Conservation (phyloP, 768 basidiomycete genomes). For the Lepiota brunneoincarnata region DNA sequence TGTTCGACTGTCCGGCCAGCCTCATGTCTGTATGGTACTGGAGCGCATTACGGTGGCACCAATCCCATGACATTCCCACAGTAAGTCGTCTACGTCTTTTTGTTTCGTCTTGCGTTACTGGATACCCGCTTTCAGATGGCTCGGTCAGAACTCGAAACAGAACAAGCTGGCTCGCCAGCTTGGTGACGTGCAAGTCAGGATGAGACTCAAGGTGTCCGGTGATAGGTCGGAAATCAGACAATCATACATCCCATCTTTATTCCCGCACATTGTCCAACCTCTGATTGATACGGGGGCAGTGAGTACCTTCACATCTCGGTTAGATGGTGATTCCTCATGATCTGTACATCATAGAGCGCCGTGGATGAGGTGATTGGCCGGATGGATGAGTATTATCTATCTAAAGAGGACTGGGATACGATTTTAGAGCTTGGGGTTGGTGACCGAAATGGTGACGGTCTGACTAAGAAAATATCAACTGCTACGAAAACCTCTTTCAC, state of each 20-base stretch:
- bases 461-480: constrained; percentile 81
- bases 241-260: constrained; percentile 88
- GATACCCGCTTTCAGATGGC: constrained; percentile 60
- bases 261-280: constrained; percentile 76
- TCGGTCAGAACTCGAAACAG: constrained; percentile 96
- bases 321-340: neutral
- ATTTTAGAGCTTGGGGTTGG: constrained; percentile 92
- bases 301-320: constrained; percentile 30
- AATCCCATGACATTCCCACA: constrained; percentile 78
- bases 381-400: constrained; percentile 95
- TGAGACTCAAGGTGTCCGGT: constrained; percentile 93
- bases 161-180: constrained; percentile 77
- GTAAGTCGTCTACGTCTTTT: constrained; percentile 44
- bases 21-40: constrained; percentile 74
- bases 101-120: neutral
- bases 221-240: constrained; percentile 88
- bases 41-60: constrained; percentile 62
- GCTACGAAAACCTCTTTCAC: constrained; percentile 86
- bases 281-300: constrained; percentile 73
- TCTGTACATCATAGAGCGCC: constrained; percentile 50
- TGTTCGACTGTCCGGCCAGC: constrained; percentile 89
- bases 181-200: constrained; percentile 88
- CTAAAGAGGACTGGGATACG: constrained; percentile 96
- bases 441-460: constrained; percentile 64
- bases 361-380: constrained; percentile 78